Evolutionary conservation across 768 basidiomycete genomes (phyloP).

Genomic region (Nidula microcarpa): DNA sequence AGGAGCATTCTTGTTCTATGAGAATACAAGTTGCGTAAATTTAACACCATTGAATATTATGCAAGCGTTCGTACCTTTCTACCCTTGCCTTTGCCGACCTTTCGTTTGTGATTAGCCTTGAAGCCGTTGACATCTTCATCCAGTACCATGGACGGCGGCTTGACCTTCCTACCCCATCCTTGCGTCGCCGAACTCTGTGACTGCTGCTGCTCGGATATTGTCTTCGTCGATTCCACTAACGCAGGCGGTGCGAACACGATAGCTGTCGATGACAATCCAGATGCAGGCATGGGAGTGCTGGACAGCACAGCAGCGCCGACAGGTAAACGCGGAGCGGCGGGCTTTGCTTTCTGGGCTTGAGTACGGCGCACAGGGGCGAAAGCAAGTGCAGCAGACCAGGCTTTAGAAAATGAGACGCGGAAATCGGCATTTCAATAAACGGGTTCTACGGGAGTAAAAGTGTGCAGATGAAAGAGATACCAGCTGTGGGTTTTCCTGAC

Average conservation of each 20-base stretch:
- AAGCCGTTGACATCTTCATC: constrained; percentile 90
- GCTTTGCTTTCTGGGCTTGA: constrained; percentile 56
- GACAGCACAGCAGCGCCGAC: constrained; percentile 60
- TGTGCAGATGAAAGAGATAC: constrained; percentile 54
- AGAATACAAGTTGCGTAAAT: constrained; percentile 2
- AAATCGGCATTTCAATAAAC: constrained; percentile 56
- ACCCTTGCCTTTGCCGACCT: constrained; percentile 50
- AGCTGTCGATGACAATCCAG: constrained; percentile 50
- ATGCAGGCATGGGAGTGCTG: constrained; percentile 21
- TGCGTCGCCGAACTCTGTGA: constrained; percentile 34
- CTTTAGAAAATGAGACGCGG: constrained; percentile 41
- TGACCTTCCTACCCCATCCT: constrained; percentile 86
- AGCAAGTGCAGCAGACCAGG: constrained; percentile 87
- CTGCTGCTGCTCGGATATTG: constrained; percentile 11
- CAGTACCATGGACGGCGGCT: constrained; percentile 86
- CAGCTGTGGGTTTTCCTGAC: constrained; percentile 49
- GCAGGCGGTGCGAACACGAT: constrained; percentile 70
- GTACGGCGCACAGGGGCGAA: constrained; percentile 80
- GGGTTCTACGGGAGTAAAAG: constrained; percentile 43
- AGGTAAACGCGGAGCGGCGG: constrained; percentile 47
- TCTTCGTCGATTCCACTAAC: constrained; percentile 36
- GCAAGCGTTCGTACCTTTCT: constrained; percentile 73
- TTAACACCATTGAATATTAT: no score
- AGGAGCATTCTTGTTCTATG: constrained; percentile 59
- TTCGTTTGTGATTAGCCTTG: constrained; percentile 54